phyloP scores from a whole-genome alignment of 805 yeast species.

The Metahyphopichia silvanorum region DNA sequence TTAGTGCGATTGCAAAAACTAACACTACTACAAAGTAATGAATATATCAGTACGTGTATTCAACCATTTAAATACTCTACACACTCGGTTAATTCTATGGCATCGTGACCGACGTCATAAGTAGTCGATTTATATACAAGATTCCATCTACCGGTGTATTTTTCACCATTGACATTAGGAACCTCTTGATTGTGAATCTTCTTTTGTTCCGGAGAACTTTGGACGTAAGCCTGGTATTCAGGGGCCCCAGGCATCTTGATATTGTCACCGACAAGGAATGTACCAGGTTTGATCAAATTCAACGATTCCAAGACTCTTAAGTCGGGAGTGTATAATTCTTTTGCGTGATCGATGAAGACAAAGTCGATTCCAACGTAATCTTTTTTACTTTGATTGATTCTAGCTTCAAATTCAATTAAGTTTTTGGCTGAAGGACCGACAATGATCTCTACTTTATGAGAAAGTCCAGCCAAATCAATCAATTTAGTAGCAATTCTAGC shows the following conservation, averaged over 20 bases:
- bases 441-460: constrained; percentile 24
- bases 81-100: constrained; percentile 30
- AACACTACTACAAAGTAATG: no score
- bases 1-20: no score
- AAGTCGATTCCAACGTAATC: constrained; percentile 26
- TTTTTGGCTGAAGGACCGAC: constrained; percentile 30
- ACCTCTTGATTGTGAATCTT: constrained; percentile 21
- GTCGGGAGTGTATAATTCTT: constrained; percentile 37
- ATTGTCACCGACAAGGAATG: constrained; percentile 39
- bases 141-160: constrained; percentile 39
- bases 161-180: constrained; percentile 23
- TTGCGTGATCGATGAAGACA: constrained; percentile 40
- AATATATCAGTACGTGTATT: background rate
- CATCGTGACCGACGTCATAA: constrained; percentile 18
- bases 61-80: constrained; percentile 26
- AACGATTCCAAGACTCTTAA: constrained; percentile 38
- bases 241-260: constrained; percentile 34
- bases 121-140: constrained; percentile 34
- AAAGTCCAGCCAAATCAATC: constrained; percentile 32
- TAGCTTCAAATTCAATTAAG: constrained; percentile 21
- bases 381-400: constrained; percentile 6
- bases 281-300: constrained; percentile 36
- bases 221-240: constrained; percentile 37
- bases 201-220: constrained; percentile 34
- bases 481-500: constrained; percentile 27